A percentile compares a stretch with the other conserved stretches of the same genome.
Conservation (phyloP, 1,139 yeast species). For the Torulaspora pretoriensis region DNA sequence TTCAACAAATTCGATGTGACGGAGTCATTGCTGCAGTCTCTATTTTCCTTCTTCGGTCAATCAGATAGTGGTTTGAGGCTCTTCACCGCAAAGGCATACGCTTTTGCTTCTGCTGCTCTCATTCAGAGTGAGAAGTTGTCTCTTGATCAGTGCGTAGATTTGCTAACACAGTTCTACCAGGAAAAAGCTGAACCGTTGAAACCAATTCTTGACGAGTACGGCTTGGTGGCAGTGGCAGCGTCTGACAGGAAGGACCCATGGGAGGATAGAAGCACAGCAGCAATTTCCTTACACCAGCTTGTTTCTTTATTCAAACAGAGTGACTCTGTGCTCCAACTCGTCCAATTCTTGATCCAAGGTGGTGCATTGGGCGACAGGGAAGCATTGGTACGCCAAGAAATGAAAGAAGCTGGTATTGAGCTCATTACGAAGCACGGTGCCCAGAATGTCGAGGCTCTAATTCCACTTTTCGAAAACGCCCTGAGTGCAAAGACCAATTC, state of each 20-base stretch:
- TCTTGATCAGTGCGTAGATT: constrained; percentile 41
- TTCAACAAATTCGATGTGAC: constrained; percentile 58
- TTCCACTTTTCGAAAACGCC: constrained; percentile 69
- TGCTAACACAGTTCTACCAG: constrained; percentile 52
- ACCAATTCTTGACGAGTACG: constrained; percentile 71
- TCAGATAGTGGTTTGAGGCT: constrained; percentile 61
- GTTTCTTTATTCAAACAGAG: constrained; percentile 42
- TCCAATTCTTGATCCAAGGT: constrained; percentile 56
- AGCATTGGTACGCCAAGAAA: constrained; percentile 67
- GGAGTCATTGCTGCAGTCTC: constrained; percentile 42
- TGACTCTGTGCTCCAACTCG: constrained; percentile 45
- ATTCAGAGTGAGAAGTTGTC: constrained; percentile 24
- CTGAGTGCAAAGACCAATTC: constrained; percentile 47
- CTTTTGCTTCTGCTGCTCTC: constrained; percentile 43
- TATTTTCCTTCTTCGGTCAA: constrained; percentile 50
- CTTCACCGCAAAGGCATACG: constrained; percentile 61
- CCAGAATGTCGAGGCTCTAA: constrained; percentile 59
- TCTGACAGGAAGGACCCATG: constrained; percentile 65
- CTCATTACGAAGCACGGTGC: constrained; percentile 65
- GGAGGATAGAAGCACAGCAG: constrained; percentile 81
- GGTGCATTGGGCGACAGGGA: constrained; percentile 73
- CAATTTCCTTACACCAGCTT: constrained; percentile 58
- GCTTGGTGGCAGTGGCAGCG: constrained; percentile 64
- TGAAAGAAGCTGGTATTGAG: constrained; percentile 84
- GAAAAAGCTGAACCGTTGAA: constrained; percentile 71